Evolutionary conservation across 192 early-diverging fungal genomes (phyloP).

Genomic region (Coemansia sp.): DNA sequence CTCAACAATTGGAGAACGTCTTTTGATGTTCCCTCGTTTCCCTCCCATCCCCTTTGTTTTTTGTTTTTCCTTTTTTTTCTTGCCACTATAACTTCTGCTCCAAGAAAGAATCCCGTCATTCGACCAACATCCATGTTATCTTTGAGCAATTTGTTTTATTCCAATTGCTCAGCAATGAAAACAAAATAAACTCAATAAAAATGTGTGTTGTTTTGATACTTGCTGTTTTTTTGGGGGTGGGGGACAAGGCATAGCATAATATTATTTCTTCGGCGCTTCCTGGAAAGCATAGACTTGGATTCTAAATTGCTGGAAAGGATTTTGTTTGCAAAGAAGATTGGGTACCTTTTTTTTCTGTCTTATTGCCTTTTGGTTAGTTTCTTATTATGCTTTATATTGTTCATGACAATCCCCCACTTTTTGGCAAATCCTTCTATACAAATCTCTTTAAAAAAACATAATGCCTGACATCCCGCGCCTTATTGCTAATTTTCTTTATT

Average conservation of each 20-base stretch:
- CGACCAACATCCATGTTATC: not conserved
- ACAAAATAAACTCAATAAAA: no score
- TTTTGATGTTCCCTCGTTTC: constrained; percentile 9
- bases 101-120: not conserved
- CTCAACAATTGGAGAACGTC: not conserved
- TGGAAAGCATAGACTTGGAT: no score
- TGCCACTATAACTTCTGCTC: not conserved
- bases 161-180: no score
- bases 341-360: not conserved
- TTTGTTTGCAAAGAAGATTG: not conserved
- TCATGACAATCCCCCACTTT: not conserved
- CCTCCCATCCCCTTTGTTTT: constrained; percentile 13
- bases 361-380: not conserved
- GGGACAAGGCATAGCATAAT: no score
- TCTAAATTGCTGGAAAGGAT: not conserved
- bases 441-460: not conserved
- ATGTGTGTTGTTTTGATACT: no score
- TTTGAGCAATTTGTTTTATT: no score
- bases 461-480: constrained; percentile 2
- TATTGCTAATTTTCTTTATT: constrained; percentile 1
- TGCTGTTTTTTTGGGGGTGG: no score
- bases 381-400: constrained; percentile 2
- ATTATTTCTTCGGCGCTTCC: no score
- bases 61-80: constrained; percentile 11
- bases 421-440: not conserved